Evolutionary conservation across 305 asterid species (phyloP).

Genomic region (Solanum hybrid): DNA sequence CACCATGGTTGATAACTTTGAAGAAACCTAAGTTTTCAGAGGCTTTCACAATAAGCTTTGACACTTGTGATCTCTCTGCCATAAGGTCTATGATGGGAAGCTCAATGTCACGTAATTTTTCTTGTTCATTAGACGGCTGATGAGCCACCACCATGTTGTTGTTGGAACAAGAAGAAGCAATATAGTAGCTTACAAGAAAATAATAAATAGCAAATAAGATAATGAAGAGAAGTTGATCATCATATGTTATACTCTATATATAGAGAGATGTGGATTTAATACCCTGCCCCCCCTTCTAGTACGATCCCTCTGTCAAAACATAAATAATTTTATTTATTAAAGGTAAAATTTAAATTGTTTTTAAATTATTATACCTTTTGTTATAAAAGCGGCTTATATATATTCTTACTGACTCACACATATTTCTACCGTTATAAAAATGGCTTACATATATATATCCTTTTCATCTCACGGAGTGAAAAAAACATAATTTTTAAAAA

Average conservation of each 20-base stretch:
- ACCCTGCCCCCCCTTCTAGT: not conserved
- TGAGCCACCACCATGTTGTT: slow-evolving; percentile 32
- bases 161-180: not conserved
- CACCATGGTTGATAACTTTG: slow-evolving; percentile 65
- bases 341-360: not conserved
- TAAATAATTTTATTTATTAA: not conserved
- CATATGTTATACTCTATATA: not conserved
- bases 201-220: not conserved
- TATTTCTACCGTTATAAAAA: too few species aligned
- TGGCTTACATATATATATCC: not conserved
- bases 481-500: too few species aligned
- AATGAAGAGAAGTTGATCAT: not conserved
- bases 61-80: slow-evolving; percentile 20
- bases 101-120: slow-evolving; percentile 38
- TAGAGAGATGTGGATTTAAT: not conserved
- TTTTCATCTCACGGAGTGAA: not conserved
- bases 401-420: not conserved
- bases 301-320: not conserved
- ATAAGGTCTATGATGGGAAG: slow-evolving; percentile 55
- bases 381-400: too few species aligned
- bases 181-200: not conserved
- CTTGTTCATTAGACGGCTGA: slow-evolving; percentile 12
- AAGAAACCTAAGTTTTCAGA: slow-evolving; percentile 65
- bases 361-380: too few species aligned
- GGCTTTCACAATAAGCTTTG: slow-evolving; percentile 46